Evolutionary conservation across 176 grass and related monocot genomes (phyloP), one percentile per base, ranked within the genome.

Genomic region (Carex scoparia): DNA sequence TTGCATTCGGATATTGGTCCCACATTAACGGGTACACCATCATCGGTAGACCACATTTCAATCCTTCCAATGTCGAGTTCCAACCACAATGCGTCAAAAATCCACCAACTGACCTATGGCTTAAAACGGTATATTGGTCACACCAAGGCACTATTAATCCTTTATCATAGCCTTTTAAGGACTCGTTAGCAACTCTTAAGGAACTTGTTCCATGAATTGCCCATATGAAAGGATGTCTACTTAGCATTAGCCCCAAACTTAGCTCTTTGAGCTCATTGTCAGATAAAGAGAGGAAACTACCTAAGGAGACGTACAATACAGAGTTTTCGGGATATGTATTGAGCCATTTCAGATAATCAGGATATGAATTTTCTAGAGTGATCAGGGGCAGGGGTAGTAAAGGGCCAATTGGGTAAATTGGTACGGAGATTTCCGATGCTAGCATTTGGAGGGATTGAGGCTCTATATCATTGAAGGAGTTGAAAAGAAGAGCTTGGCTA

Each of bases 1-100:
- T 85, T 32, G 65, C 70, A 63, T 85, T 85, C 4, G 84, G 84
- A 44, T 61, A 61, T 79, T 85, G 84, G 37, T 85, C 84, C 46
- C 66, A 85, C 68, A 74, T 63, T 14, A 85, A 62, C 8, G 84
- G 84, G 54, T 60, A 85, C 38, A 69, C 70, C 16, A 85, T 44
- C 84, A 79, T 62, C 4, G 70, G 84, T 14, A 85, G 56, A 62
- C 69, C 69, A 3, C 42, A 61, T 13, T 76, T 58, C 38, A 85
- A 59, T 15, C 57, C 68, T 63, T 85, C 84, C 57, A 77, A 32
- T 77, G 56, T 61, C 12, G 84, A 85, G 63, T 82, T 82, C 80
- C 80, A 82, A 15, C 80, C 80, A 82, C 80, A 82, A 1, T 82
- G 80, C 16, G 84, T 85, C 49, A 85, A 8, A 32, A 85, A 85